Evolutionary conservation across 2,329 filamentous ascomycete genomes (phyloP), one percentile per base, ranked within the genome.

Genomic region (Ascochyta clinopodiicola): DNA sequence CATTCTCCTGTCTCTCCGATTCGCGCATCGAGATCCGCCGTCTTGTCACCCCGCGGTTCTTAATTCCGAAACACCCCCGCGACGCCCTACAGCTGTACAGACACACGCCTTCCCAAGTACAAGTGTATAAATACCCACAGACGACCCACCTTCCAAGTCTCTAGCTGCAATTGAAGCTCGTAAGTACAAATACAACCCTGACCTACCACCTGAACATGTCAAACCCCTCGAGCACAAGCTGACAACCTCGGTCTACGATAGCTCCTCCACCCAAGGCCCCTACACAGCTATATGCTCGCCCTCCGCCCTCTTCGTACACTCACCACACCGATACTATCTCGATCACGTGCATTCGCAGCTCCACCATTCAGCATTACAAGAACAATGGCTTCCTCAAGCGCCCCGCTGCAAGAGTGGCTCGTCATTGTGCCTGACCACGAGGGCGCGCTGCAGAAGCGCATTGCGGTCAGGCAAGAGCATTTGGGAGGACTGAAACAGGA

Each of bases 351-450:
- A 31, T 31, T 19, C 15, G 22, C 22, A 45, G 2, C 34, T 10
- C 13, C 19, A 31, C 29, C 13, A 37, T 21, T 39, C 2, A 22
- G 10, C n/a, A 42, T 19, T 31, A 9, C 15, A 17, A 44, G 46
- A 15, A 50, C 39, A 22, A 56, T 49, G 49, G 61, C 68, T 36
- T 64, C 61, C 2, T n/a, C 55, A 9, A 51, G 49, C 3, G 51
- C 60, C 0, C 62, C 71, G 12, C 59, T 73, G 8, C 72, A 68
- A 29, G 81, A 83, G 74, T 83, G 80, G 80, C 75, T 83, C 49
- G 74, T 81, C 58, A 81, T 83, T 46, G 60, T 79, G 0, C 80
- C 80, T 1, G 81, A 83, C 61, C 67, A 76, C 32, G 58, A 61
- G 2, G 76, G 73, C 40, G 77, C 73, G 17, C 63, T 81, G 47